Conservation (phyloP, 306 rosid species). For the Begonia loranthoides region DNA sequence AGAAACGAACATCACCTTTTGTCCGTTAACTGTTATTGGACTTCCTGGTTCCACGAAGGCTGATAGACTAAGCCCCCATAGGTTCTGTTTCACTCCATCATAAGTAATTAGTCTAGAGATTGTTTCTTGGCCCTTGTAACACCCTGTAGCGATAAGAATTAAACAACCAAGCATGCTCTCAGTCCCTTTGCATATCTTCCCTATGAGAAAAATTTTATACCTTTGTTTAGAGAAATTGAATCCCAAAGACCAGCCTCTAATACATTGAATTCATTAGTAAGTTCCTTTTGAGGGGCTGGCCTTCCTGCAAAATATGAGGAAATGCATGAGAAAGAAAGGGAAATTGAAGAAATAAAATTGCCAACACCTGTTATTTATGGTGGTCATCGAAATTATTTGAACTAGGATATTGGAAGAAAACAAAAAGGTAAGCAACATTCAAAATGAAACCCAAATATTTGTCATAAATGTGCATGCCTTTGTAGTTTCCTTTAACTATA, state of each 20-base stretch:
- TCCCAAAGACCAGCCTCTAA: conserved; percentile 89
- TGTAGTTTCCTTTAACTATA: too few relatives aligned
- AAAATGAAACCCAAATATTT: too few relatives aligned
- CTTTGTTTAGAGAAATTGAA: conserved; percentile 73
- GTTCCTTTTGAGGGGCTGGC: conserved; percentile 86
- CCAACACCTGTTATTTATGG: too few relatives aligned
- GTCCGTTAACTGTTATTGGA: conserved; percentile 48
- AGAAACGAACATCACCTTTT: conserved; percentile 33
- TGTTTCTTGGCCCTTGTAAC: conserved; percentile 97
- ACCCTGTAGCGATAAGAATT: conserved; percentile 40
- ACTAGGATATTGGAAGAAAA: too few relatives aligned
- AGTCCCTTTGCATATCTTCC: not conserved
- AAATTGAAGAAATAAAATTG: too few relatives aligned
- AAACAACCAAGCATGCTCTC: not conserved
- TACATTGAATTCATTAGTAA: conserved; percentile 80
- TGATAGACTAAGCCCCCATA: conserved; percentile 78
- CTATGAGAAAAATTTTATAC: conserved; percentile 20
- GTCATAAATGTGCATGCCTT: too few relatives aligned
- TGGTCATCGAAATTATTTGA: too few relatives aligned
- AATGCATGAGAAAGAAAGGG: too few relatives aligned
- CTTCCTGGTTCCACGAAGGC: conserved; percentile 74
- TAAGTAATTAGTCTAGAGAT: conserved; percentile 83
- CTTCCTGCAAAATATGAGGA: conserved; percentile 42
- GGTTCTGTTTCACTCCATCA: conserved; percentile 82
- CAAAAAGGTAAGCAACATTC: too few relatives aligned